These are phyloP conservation scores for Tulasnella sp. DNA, from an alignment of 768 basidiomycete genomes.

Conservation along the genomic window DNA sequence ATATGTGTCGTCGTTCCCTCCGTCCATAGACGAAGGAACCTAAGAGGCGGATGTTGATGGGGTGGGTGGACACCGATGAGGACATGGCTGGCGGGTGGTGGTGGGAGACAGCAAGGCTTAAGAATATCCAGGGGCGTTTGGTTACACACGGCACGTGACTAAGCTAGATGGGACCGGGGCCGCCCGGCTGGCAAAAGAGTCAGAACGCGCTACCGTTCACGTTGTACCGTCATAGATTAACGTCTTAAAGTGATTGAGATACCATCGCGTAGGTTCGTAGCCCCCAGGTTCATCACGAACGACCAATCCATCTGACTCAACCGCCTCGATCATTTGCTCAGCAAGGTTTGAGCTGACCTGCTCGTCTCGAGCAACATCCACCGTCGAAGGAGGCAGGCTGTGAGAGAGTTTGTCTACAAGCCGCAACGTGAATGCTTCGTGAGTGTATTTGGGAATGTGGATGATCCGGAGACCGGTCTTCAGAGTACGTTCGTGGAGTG, in stretches of 20 bases:
- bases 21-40: no score
- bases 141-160: no score
- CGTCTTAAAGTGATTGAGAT: slow-evolving; percentile 49
- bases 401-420: slow-evolving; percentile 31
- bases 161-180: no score
- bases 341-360: slow-evolving; percentile 58
- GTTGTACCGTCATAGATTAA: slow-evolving; percentile 57
- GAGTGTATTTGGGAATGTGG: slow-evolving; percentile 67
- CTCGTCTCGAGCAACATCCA: slow-evolving; percentile 63
- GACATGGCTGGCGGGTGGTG: no score
- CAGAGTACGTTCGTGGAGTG: slow-evolving; percentile 56
- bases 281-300: slow-evolving; percentile 66
- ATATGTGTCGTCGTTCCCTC: no score
- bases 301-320: slow-evolving; percentile 57
- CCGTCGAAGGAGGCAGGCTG: slow-evolving; percentile 34
- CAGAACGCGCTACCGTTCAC: no score
- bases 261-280: slow-evolving; percentile 59
- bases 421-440: slow-evolving; percentile 53
- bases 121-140: no score
- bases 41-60: no score
- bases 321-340: slow-evolving; percentile 62
- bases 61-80: no score
- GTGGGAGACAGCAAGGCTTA: no score
- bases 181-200: no score
- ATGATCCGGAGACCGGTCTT: slow-evolving; percentile 60